Percentiles rank a stretch among this genome's conserved stretches.
Evolutionary conservation across 2,329 filamentous ascomycete species (phyloP).

Genomic region (Calonectria hongkongensis): DNA sequence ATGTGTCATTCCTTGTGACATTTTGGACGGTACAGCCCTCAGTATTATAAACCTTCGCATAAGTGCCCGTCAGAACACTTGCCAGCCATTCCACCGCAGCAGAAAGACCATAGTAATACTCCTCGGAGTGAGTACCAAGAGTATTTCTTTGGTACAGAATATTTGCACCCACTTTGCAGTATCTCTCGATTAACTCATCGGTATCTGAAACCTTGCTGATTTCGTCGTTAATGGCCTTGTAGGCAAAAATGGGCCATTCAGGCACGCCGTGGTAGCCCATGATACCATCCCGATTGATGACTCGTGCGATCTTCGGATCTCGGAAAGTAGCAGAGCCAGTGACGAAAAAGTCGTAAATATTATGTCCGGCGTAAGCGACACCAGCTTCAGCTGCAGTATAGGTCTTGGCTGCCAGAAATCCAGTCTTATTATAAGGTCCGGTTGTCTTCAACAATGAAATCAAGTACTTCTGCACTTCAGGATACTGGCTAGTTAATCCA

Average conservation of each 20-base stretch:
- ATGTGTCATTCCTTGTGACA: conserved; percentile 45
- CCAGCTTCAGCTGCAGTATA: conserved; percentile 40
- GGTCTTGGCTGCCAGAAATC: conserved; percentile 46
- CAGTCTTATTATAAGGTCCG: conserved; percentile 47
- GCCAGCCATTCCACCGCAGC: conserved; percentile 46
- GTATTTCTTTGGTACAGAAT: conserved; percentile 52
- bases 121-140: conserved; percentile 42
- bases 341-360: conserved; percentile 47
- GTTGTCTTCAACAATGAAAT: conserved; percentile 46
- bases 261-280: conserved; percentile 54
- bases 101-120: conserved; percentile 30
- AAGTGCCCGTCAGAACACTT: conserved; percentile 39
- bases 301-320: conserved; percentile 30
- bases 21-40: conserved; percentile 51
- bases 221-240: conserved; percentile 48
- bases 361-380: conserved; percentile 29
- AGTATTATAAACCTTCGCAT: conserved; percentile 37
- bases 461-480: conserved; percentile 42
- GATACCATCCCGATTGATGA: conserved; percentile 48
- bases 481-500: conserved; percentile 50
- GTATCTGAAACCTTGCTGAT: conserved; percentile 47
- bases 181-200: conserved; percentile 45
- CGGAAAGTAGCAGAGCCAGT: conserved; percentile 28
- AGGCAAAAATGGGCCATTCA: conserved; percentile 49
- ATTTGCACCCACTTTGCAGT: conserved; percentile 47